Conservation (phyloP, 345 rosid species). For the Ceriops zippeliana region DNA sequence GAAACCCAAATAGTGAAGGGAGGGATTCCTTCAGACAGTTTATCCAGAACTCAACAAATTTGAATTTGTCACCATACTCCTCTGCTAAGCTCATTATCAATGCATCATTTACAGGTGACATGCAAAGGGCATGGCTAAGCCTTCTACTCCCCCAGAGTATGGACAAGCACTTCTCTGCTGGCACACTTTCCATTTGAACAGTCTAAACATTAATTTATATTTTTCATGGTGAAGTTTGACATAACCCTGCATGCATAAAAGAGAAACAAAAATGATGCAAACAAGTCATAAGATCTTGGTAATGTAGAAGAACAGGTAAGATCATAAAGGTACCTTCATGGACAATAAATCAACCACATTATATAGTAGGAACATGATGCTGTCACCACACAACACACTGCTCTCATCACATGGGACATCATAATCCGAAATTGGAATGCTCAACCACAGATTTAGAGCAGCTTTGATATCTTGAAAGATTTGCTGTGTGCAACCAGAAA, state of each 20-base stretch:
- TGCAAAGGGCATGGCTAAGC: slow-evolving; percentile 80
- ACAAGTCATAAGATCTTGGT: slow-evolving; percentile 4
- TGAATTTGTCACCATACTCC: slow-evolving; percentile 45
- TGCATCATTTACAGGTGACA: slow-evolving; percentile 62
- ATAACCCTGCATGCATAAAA: slow-evolving; percentile 52
- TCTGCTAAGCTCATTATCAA: slow-evolving; percentile 44
- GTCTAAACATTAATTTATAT: slow-evolving; percentile 52
- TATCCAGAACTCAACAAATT: slow-evolving; percentile 60
- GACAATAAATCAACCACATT: slow-evolving; percentile 64
- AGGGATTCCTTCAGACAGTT: slow-evolving; percentile 57
- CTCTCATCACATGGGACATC: slow-evolving; percentile 29
- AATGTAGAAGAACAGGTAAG: slow-evolving; percentile 15
- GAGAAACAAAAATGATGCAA: slow-evolving; percentile 13
- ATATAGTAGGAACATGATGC: slow-evolving; percentile 50
- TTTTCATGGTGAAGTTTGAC: slow-evolving; percentile 39
- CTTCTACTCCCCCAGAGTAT: slow-evolving; percentile 78
- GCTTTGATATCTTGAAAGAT: slow-evolving; percentile 52
- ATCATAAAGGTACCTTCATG: slow-evolving; percentile 52
- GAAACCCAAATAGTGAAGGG: slow-evolving; percentile 56
- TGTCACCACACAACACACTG: slow-evolving; percentile 40
- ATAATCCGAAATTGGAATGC: slow-evolving; percentile 29
- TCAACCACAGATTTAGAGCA: slow-evolving; percentile 61
- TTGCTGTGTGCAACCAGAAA: slow-evolving; percentile 41
- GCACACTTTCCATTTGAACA: slow-evolving; percentile 46
- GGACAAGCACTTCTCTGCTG: slow-evolving; percentile 52